Evolutionary conservation across 768 basidiomycete species (phyloP).

Genomic region (Hypholoma sublateritium): DNA sequence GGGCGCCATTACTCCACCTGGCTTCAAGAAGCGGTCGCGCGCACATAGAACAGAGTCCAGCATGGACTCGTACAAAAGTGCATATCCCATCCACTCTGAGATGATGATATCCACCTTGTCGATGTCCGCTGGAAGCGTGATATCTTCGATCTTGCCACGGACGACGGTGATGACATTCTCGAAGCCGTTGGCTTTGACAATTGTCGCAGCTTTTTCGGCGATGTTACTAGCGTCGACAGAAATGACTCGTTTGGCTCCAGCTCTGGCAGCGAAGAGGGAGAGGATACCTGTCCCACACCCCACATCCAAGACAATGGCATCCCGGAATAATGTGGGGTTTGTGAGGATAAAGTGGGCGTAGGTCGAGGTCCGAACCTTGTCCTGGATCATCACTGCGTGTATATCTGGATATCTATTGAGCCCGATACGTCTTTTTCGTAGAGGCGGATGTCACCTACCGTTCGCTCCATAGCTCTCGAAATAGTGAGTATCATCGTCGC

Average conservation of each 20-base stretch:
- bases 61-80: constrained; percentile 94
- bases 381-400: constrained; percentile 95
- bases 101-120: constrained; percentile 90
- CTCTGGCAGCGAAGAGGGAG: constrained; percentile 84
- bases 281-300: constrained; percentile 96
- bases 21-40: constrained; percentile 80
- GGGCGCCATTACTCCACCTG: constrained; percentile 85
- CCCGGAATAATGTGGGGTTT: constrained; percentile 78
- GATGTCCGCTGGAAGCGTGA: constrained; percentile 68
- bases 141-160: constrained; percentile 88
- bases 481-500: constrained; percentile 93
- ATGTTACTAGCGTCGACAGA: constrained; percentile 91
- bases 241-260: constrained; percentile 88
- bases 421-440: not conserved
- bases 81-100: constrained; percentile 98
- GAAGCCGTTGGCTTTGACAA: constrained; percentile 74
- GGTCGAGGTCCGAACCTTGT: constrained; percentile 89
- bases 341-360: constrained; percentile 90
- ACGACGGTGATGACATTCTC: constrained; percentile 82
- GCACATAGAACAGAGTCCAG: constrained; percentile 91
- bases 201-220: constrained; percentile 72
- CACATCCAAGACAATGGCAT: constrained; percentile 89
- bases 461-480: constrained; percentile 89
- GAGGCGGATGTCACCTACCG: constrained; percentile 43
- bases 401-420: constrained; percentile 58